Conservation (phyloP, 768 basidiomycete species). For the Candolleomyces eurysporus region DNA sequence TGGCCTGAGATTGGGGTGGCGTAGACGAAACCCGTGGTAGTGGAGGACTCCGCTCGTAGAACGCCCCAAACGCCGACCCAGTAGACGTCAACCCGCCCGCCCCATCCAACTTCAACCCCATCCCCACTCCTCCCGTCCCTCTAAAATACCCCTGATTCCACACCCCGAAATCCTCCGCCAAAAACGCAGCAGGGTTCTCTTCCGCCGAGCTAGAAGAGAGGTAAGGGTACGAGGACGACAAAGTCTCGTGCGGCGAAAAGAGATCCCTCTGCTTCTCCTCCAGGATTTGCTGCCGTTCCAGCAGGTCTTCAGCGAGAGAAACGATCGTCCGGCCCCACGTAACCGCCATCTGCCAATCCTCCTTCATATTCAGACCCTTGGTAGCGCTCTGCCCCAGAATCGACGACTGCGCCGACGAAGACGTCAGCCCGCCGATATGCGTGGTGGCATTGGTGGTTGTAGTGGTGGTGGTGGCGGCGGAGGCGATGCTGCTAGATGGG, state of each 20-base stretch:
- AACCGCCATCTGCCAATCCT: constrained; percentile 70
- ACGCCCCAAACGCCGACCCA: neutral
- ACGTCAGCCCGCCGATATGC: neutral
- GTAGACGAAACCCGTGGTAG: neutral
- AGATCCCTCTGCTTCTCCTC: constrained; percentile 9
- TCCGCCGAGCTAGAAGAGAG: neutral
- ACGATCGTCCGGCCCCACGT: constrained; percentile 67
- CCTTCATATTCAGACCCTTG: constrained; percentile 18
- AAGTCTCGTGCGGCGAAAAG: neutral
- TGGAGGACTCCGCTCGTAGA: neutral
- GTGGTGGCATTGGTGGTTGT: neutral
- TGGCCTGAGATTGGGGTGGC: too few species aligned
- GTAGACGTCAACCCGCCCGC: neutral
- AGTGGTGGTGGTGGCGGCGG: neutral
- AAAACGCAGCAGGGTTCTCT: constrained; percentile 9
- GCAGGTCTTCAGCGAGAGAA: constrained; percentile 53
- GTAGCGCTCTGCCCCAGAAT: neutral
- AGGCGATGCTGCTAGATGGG: too few species aligned
- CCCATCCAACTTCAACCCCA: constrained; percentile 6
- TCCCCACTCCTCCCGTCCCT: constrained; percentile 9
- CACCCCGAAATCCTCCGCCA: constrained; percentile 5
- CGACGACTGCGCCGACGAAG: neutral
- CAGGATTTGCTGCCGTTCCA: constrained; percentile 24
- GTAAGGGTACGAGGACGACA: too few species aligned
- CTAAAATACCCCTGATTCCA: constrained; percentile 4